These are phyloP conservation scores for Hibiscus trionum DNA, from an alignment of 345 rosid species.

Conservation along the genomic window DNA sequence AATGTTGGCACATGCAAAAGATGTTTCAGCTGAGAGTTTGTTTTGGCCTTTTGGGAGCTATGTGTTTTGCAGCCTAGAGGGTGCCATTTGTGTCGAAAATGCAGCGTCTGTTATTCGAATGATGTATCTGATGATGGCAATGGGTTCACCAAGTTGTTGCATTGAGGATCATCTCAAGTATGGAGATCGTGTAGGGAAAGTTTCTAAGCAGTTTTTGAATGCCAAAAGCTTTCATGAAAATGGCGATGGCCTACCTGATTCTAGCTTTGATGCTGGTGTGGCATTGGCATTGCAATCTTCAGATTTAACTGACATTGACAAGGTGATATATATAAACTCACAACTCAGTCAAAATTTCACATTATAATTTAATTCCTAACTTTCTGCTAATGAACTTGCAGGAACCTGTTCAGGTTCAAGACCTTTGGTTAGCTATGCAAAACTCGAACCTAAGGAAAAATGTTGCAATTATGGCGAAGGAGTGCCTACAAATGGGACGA, in stretches of 20 bases:
- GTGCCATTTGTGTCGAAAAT: constrained; percentile 64
- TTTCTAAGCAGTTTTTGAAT: constrained; percentile 31
- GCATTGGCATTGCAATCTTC: constrained; percentile 57
- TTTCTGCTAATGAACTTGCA: not conserved
- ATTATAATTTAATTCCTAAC: not conserved
- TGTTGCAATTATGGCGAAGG: constrained; percentile 23
- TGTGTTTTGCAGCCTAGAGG: constrained; percentile 54
- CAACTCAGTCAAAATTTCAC: not conserved
- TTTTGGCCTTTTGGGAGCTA: constrained; percentile 73
- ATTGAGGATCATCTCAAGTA: constrained; percentile 57
- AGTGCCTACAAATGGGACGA: constrained; percentile 36
- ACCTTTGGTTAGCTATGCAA: not conserved
- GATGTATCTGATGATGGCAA: constrained; percentile 41
- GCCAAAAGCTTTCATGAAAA: constrained; percentile 27
- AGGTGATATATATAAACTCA: constrained; percentile 57
- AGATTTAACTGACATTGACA: constrained; percentile 34
- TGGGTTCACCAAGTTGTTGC: constrained; percentile 23
- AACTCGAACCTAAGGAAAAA: constrained; percentile 20
- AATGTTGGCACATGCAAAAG: not conserved
- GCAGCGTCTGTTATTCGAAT: constrained; percentile 38
- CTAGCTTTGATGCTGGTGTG: constrained; percentile 54
- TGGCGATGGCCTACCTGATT: constrained; percentile 25
- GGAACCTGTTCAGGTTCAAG: not conserved
- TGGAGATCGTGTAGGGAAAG: constrained; percentile 31
- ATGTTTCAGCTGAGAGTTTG: not conserved